Evolutionary conservation across 2,329 filamentous ascomycete genomes (phyloP).

Genomic region (Phoma sp.): DNA sequence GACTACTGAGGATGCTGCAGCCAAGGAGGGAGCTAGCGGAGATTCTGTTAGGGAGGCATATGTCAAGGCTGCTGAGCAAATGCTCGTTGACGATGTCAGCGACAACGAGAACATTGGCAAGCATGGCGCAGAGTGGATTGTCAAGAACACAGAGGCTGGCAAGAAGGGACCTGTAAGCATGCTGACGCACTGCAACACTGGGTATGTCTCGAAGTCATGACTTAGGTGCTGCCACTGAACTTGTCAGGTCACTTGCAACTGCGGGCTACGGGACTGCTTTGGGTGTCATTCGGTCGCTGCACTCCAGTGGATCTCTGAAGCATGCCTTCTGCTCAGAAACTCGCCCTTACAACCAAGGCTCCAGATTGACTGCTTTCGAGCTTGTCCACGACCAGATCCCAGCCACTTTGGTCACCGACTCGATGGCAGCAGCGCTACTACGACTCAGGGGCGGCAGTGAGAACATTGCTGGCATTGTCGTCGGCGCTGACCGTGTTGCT

Average conservation of each 20-base stretch:
- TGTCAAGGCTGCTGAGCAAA: constrained; percentile 80
- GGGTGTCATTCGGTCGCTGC: constrained; percentile 87
- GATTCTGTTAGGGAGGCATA: constrained; percentile 70
- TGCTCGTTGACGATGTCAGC: constrained; percentile 82
- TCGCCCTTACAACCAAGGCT: constrained; percentile 96
- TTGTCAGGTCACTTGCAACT: constrained; percentile 79
- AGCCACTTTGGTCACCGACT: constrained; percentile 90
- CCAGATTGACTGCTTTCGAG: constrained; percentile 92
- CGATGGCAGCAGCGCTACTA: constrained; percentile 91
- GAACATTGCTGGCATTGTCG: constrained; percentile 84
- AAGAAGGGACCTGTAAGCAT: constrained; percentile 71
- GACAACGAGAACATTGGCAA: constrained; percentile 88
- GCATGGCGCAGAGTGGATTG: constrained; percentile 83
- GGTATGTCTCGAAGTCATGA: constrained; percentile 55
- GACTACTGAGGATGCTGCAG: constrained; percentile 61
- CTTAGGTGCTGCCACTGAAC: constrained; percentile 24
- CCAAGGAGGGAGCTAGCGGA: constrained; percentile 52
- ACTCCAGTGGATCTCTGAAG: constrained; percentile 67
- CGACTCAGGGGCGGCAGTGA: constrained; percentile 63
- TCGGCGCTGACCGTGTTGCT: constrained; percentile 93
- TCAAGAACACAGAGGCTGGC: constrained; percentile 60
- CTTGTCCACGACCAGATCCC: constrained; percentile 93
- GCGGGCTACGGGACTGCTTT: constrained; percentile 97
- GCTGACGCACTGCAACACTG: constrained; percentile 97
- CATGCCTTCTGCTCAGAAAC: constrained; percentile 98